These are phyloP conservation scores for Kurtzmaniella natalensis DNA, from an alignment of 1,139 yeast genomes.

Conservation along the genomic window DNA sequence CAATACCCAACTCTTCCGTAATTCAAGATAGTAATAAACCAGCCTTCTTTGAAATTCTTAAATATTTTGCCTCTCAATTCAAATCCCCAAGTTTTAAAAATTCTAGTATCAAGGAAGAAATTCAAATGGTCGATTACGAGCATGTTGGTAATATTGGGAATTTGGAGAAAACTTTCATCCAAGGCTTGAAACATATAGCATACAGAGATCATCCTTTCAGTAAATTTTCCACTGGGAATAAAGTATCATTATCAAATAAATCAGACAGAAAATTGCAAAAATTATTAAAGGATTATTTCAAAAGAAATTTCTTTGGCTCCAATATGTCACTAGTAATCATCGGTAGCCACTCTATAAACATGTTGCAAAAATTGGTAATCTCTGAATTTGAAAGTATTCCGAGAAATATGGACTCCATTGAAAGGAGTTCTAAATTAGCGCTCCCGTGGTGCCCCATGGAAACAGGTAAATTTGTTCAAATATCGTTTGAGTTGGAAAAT, in stretches of 20 bases:
- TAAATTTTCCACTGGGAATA: slow-evolving; percentile 46
- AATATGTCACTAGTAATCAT: slow-evolving; percentile 55
- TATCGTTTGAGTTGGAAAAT: slow-evolving; percentile 5
- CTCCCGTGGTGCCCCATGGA: too few species aligned
- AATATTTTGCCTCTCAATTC: slow-evolving; percentile 51
- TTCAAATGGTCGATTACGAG: slow-evolving; percentile 59
- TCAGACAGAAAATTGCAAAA: slow-evolving; percentile 16
- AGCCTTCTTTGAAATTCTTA: slow-evolving; percentile 39
- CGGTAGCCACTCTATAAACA: slow-evolving; percentile 61
- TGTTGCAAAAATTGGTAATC: slow-evolving; percentile 48
- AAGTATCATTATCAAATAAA: slow-evolving; percentile 22
- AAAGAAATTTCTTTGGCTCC: slow-evolving; percentile 24
- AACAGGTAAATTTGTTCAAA: slow-evolving; percentile 1
- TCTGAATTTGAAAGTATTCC: slow-evolving; percentile 1
- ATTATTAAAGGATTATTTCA: slow-evolving; percentile 23
- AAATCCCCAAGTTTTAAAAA: slow-evolving; percentile 45
- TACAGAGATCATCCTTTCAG: slow-evolving; percentile 37
- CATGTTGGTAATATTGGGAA: slow-evolving; percentile 48
- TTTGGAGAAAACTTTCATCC: slow-evolving; percentile 46
- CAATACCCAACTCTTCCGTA: slow-evolving; percentile 43
- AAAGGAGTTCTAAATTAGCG: background rate
- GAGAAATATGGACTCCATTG: background rate
- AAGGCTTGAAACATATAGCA: slow-evolving; percentile 52
- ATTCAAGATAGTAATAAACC: slow-evolving; percentile 17
- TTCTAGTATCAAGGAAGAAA: slow-evolving; percentile 43